phyloP scores from a whole-genome alignment of 1,284 basidiomycete species.

The Austroboletus novae-zelandiae region DNA sequence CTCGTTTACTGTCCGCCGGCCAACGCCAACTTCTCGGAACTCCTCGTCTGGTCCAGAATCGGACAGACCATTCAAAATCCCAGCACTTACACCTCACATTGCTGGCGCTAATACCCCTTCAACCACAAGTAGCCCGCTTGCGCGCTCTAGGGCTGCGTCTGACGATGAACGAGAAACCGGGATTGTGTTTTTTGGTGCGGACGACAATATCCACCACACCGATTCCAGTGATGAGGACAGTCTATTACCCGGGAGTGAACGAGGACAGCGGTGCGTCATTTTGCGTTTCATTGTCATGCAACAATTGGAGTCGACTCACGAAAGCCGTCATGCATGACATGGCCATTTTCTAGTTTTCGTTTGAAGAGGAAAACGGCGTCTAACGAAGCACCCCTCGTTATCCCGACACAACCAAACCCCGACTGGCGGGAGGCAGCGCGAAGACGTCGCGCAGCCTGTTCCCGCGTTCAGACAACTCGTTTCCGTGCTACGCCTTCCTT shows the following conservation, averaged over 20 bases:
- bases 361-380: constrained; percentile 41
- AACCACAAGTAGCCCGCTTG: not conserved
- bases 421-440: constrained; percentile 84
- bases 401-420: constrained; percentile 77
- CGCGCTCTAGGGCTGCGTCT: constrained; percentile 3
- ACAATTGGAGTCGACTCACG: constrained; percentile 23
- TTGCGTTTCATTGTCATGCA: constrained; percentile 2
- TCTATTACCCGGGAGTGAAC: constrained; percentile 69
- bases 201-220: constrained; percentile 27
- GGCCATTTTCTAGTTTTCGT: constrained; percentile 34
- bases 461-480: constrained; percentile 11
- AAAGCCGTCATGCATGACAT: constrained; percentile 6
- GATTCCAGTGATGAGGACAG: constrained; percentile 63
- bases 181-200: constrained; percentile 27
- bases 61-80: constrained; percentile 55
- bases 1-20: constrained; percentile 73
- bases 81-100: constrained; percentile 53
- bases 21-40: constrained; percentile 58
- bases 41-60: constrained; percentile 60
- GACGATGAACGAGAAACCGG: constrained; percentile 28
- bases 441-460: constrained; percentile 39
- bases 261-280: constrained; percentile 70
- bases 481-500: constrained; percentile 39
- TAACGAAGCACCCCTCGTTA: constrained; percentile 68
- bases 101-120: constrained; percentile 35